Evolutionary conservation across 2,329 filamentous ascomycete genomes (phyloP), one percentile per base, ranked within the genome.

Genomic region (Colletotrichum sp.): DNA sequence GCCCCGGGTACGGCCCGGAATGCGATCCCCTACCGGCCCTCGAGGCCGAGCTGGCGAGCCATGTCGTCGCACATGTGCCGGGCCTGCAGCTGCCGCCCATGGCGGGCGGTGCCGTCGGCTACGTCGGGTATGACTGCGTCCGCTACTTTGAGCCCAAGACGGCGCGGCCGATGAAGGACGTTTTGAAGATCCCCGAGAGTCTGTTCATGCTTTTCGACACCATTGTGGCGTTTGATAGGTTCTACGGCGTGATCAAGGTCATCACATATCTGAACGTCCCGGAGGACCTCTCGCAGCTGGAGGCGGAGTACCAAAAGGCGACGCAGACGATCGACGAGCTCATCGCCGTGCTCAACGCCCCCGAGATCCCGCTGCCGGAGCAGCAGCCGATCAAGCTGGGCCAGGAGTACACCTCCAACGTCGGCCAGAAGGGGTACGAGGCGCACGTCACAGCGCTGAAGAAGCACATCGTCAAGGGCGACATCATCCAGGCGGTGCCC

Each of bases 111-210:
- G 97, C 96, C 15, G 95, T 99, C 81, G 97, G 97, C 76, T 99
- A 99, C 84, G 95, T 99, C 8, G 96, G 96, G 69, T 99, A 99
- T 83, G 97, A 99, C 84, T 99, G 97, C 85, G 95, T 99, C 81
- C 93, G 94, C 82, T 99, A 99, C 86, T 99, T 99, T 80, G 97
- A 99, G 89, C 97, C 97, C 77, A 98, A 96, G 90, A 99, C 97
- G n/a, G 93, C 93, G 30, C 92, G 96, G 66, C 92, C 95, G 4
- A 92, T 98, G 89, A 94, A 97, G 85, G 97, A 99, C 85, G 91
- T 98, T 13, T 90, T 99, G 26, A 88, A 94, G 76, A 95, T 99
- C 57, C 97, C 97, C 1, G 97, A 99, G 89, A 96, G 95, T 75
- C 89, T 99, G 34, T 99, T 99, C 84, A 99, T 99, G 95, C 90